Evolutionary conservation across 352 stramenopile species (phyloP), one percentile per base, ranked within the genome.

Genomic region (Peronospora destructor): DNA sequence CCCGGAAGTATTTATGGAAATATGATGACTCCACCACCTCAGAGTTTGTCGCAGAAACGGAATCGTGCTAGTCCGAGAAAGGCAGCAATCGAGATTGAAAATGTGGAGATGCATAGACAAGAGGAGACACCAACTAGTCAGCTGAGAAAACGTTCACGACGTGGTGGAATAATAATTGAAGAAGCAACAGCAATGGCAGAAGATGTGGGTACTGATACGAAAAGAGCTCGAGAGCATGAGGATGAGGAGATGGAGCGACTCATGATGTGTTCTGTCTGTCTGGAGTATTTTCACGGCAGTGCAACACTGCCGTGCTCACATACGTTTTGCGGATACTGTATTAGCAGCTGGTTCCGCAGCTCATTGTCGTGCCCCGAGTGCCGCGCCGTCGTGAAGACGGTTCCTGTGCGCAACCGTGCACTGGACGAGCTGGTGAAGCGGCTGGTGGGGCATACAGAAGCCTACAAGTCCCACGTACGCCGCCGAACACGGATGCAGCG

Each of bases 271-370:
- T 63, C 83, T 0, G 79, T 93, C 33, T 93, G 83, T 58, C 67
- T 91, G 25, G 82, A 93, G 45, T 91, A 81, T 50, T 93, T 82
- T 44, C 69, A 88, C 35, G 64, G 70, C 23, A 87, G 76, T 51
- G 77, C 75, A 32, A 93, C 83, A 36, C 59, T 93, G 35, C 59
- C 80, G 9, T 93, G 83, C 46, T 93, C 83, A 3, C 83, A 93
- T 48, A 91, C 83, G 6, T 93, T 93, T 53, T 93, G 83, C 35
- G 75, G 80, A 16, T 53, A 72, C 44, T 93, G 83, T 39, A 71
- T 93, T 51, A 81, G 68, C 45, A 78, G 71, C 39, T 93, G 83
- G 83, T 87, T 93, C 59, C 74, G 77, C 21, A 59, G 64, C 23
- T 84, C 77, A 19, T 59, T 93, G 19, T 85, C 77, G 12, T 93